These are phyloP conservation scores for Athelia sp. DNA, from an alignment of 1,284 basidiomycete genomes.

Conservation along the genomic window DNA sequence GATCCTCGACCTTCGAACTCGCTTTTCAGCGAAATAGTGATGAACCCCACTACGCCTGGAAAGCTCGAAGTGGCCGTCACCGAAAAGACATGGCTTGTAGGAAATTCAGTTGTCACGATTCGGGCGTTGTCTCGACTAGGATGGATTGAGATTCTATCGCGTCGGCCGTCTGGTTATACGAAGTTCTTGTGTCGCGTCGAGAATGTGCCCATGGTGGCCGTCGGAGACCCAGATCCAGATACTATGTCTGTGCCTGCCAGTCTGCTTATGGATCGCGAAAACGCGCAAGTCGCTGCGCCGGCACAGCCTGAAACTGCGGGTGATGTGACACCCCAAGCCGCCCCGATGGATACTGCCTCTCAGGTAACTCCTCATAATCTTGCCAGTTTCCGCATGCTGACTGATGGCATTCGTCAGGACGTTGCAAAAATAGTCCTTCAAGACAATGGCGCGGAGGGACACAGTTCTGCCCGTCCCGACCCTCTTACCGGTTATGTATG, in stretches of 20 bases:
- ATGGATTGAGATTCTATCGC: conserved; percentile 87
- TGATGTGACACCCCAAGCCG: background rate
- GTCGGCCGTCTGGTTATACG: conserved; percentile 88
- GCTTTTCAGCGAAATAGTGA: conserved; percentile 70
- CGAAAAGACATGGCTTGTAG: conserved; percentile 85
- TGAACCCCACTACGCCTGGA: conserved; percentile 39
- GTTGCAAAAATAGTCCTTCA: conserved; percentile 22
- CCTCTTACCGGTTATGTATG: conserved; percentile 80
- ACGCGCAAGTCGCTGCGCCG: conserved; percentile 25
- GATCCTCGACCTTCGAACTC: conserved; percentile 87
- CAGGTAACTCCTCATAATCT: background rate
- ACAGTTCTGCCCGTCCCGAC: conserved; percentile 43
- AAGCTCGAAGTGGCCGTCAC: conserved; percentile 34
- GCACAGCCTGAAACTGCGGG: conserved; percentile 3
- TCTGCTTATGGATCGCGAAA: conserved; percentile 67
- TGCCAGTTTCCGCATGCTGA: background rate
- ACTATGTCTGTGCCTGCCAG: conserved; percentile 65
- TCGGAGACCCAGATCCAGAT: conserved; percentile 81
- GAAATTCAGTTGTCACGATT: conserved; percentile 85
- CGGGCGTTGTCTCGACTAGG: conserved; percentile 71
- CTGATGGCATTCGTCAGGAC: conserved; percentile 13
- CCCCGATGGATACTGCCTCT: background rate
- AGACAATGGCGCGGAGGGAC: conserved; percentile 14
- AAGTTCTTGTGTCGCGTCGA: conserved; percentile 87
- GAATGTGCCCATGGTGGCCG: conserved; percentile 80